Conservation (phyloP, 768 basidiomycete genomes). For the Suillus plorans region DNA sequence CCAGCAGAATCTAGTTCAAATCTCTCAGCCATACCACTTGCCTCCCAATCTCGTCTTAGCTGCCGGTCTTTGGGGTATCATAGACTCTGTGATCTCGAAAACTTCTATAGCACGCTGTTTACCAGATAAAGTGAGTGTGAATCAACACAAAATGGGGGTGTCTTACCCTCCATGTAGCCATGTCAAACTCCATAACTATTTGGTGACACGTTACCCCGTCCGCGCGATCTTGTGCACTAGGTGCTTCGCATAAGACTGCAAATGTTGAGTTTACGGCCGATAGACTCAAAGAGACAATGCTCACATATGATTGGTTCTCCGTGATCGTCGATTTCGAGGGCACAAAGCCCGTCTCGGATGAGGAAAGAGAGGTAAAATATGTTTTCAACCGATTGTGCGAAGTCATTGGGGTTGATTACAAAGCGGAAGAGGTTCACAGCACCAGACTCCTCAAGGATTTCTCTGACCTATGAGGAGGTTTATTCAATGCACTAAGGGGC, state of each 20-base stretch:
- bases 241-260: conserved; percentile 63
- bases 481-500: neutral
- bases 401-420: conserved; percentile 86
- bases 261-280: neutral
- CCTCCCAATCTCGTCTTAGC: conserved; percentile 55
- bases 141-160: neutral
- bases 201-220: conserved; percentile 74
- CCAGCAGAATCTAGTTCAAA: neutral
- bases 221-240: conserved; percentile 61
- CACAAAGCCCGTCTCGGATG: conserved; percentile 80
- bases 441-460: conserved; percentile 50
- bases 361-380: conserved; percentile 94
- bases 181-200: conserved; percentile 89
- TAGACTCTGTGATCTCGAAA: conserved; percentile 74
- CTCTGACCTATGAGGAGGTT: conserved; percentile 48
- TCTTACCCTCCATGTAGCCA: conserved; percentile 83
- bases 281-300: conserved; percentile 18
- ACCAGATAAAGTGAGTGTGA: neutral
- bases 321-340: conserved; percentile 63
- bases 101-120: conserved; percentile 81
- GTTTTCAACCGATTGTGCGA: conserved; percentile 95
- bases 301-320: conserved; percentile 77
- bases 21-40: conserved; percentile 68
- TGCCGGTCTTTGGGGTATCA: conserved; percentile 72
- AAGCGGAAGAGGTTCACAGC: conserved; percentile 81